phyloP scores from a whole-genome alignment of 208 protist species.

The Leishmania tarentolae region DNA sequence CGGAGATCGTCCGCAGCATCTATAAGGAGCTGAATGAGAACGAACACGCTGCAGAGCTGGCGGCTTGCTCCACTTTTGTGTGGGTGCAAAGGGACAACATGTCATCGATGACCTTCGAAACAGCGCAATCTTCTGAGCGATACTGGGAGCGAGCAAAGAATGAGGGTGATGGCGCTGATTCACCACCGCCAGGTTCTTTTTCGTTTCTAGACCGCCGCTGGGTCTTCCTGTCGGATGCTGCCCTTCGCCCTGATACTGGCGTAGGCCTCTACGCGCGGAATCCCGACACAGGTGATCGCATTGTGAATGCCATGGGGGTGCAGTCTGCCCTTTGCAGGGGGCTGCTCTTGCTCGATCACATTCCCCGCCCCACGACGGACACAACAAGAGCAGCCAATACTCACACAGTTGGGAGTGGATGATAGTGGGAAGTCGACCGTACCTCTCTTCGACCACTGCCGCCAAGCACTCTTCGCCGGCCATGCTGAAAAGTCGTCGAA shows the following conservation, averaged over 20 bases:
- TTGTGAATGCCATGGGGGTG: background rate
- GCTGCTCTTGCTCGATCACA: conserved; percentile 48
- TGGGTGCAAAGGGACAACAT: conserved; percentile 15
- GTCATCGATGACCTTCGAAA: conserved; percentile 3
- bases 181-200: background rate
- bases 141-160: background rate
- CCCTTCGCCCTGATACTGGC: conserved; percentile 3
- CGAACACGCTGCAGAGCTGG: conserved; percentile 5
- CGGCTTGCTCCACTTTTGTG: conserved; percentile 27
- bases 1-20: background rate
- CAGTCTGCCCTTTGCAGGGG: conserved; percentile 7
- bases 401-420: background rate
- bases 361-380: conserved; percentile 17
- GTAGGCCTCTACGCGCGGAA: conserved; percentile 2
- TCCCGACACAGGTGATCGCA: conserved; percentile 1
- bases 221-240: background rate
- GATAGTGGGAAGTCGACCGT: background rate
- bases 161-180: background rate
- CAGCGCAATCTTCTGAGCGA: conserved; percentile 1
- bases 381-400: background rate
- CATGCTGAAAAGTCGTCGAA: background rate
- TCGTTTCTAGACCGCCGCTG: conserved; percentile 9
- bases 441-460: background rate
- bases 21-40: conserved; percentile 16
- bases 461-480: background rate